These are phyloP conservation scores for Wolfiporia cocos DNA, from an alignment of 1,284 basidiomycete species.

Conservation along the genomic window DNA sequence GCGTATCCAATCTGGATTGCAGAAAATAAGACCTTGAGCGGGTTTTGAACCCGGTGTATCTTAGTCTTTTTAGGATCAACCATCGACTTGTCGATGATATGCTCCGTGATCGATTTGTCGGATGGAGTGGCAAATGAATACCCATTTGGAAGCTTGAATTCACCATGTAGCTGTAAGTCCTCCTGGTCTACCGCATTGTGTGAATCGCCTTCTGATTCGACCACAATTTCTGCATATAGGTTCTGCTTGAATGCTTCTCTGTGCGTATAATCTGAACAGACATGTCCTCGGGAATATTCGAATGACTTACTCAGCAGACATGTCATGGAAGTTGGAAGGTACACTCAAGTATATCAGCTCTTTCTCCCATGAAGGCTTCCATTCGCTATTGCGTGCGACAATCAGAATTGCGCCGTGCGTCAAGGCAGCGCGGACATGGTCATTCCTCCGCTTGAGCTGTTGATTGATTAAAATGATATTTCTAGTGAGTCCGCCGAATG, in stretches of 20 bases:
- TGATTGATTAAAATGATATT: conserved; percentile 3
- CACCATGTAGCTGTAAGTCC: no score
- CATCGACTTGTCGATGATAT: neutral
- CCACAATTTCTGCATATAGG: no score
- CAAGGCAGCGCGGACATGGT: conserved; percentile 4
- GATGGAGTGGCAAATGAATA: conserved; percentile 3
- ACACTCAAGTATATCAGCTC: no score
- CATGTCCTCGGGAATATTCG: no score
- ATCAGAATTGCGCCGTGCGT: conserved; percentile 3
- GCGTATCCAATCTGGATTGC: conserved; percentile 5
- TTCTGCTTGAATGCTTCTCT: no score
- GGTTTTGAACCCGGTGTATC: neutral
- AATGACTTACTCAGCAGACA: no score
- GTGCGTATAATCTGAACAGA: no score
- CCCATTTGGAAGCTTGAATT: neutral
- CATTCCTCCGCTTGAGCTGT: conserved; percentile 2
- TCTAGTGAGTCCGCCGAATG: conserved; percentile 5
- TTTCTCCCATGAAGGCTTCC: neutral
- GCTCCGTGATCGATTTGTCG: conserved; percentile 1
- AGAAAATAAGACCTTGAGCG: conserved; percentile 1
- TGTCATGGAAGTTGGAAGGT: no score
- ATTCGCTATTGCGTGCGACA: neutral
- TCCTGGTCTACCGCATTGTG: no score
- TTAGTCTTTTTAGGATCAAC: neutral
- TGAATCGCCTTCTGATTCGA: no score